phyloP scores from a whole-genome alignment of 148 eudicot species.

The Dianthus caryophyllus region DNA sequence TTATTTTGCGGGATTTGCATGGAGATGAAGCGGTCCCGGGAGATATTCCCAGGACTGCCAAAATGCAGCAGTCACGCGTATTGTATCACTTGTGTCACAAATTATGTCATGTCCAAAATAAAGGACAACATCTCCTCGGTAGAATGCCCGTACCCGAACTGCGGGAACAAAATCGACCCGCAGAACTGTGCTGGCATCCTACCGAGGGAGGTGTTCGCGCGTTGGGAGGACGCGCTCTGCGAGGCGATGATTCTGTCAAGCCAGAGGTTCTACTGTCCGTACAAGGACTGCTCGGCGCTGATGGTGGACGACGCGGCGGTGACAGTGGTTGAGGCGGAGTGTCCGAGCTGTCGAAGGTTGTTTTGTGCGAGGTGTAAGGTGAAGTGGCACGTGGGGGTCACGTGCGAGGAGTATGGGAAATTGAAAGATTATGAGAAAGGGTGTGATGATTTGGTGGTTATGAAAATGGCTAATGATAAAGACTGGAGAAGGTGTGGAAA shows the following conservation, averaged over 20 bases:
- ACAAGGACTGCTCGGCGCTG: slow-evolving; percentile 46
- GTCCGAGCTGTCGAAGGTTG: slow-evolving; percentile 45
- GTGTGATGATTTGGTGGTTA: slow-evolving; percentile 44
- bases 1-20: slow-evolving; percentile 53
- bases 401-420: slow-evolving; percentile 43
- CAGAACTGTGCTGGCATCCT: slow-evolving; percentile 25
- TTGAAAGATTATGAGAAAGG: slow-evolving; percentile 35
- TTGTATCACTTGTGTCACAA: slow-evolving; percentile 41
- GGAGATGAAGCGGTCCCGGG: slow-evolving; percentile 35
- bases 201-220: slow-evolving; percentile 27
- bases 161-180: slow-evolving; percentile 24
- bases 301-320: slow-evolving; percentile 30
- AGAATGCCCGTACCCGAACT: slow-evolving; percentile 34
- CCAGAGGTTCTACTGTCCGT: slow-evolving; percentile 51
- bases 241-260: slow-evolving; percentile 32
- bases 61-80: slow-evolving; percentile 38
- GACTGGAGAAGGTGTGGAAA: slow-evolving; percentile 53
- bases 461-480: slow-evolving; percentile 49
- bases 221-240: slow-evolving; percentile 42
- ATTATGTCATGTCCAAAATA: slow-evolving; percentile 35
- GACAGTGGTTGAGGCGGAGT: slow-evolving; percentile 28
- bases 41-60: slow-evolving; percentile 30
- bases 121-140: slow-evolving; percentile 16
- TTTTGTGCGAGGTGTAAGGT: slow-evolving; percentile 58
- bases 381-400: slow-evolving; percentile 51